phyloP scores from a whole-genome alignment of 371 early-diverging fungal species.

The Lichtheimia ornata region DNA sequence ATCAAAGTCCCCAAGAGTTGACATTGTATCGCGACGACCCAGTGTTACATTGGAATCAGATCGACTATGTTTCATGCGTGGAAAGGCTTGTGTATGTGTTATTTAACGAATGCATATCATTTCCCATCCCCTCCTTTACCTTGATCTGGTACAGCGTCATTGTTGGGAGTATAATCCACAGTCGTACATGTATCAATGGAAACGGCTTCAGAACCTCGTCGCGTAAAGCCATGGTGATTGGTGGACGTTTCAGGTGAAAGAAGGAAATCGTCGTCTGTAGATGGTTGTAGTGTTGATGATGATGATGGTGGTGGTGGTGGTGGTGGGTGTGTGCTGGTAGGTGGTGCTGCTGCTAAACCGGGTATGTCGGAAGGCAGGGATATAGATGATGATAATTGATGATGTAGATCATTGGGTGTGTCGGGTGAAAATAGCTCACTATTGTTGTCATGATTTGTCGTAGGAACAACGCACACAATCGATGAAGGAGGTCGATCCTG shows the following conservation, averaged over 20 bases:
- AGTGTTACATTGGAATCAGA: conserved; percentile 15
- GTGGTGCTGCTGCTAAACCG: not conserved
- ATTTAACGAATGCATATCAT: not conserved
- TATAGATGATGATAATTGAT: not conserved
- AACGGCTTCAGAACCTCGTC: conserved; percentile 3
- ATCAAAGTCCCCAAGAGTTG: too few species aligned
- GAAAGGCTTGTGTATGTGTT: not conserved
- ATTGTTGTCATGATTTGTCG: conserved; percentile 1
- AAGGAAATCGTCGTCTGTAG: too few species aligned
- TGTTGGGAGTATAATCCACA: not conserved
- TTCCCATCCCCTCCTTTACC: not conserved
- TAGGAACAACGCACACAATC: conserved; percentile 24
- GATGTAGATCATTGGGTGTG: conserved; percentile 1
- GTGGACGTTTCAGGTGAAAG: too few species aligned
- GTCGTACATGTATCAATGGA: conserved; percentile 2
- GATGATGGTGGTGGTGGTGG: not conserved
- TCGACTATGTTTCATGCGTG: conserved; percentile 13
- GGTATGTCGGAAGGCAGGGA: not conserved
- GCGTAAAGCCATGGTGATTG: not conserved
- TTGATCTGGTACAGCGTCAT: not conserved
- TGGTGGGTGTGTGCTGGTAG: not conserved
- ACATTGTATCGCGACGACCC: conserved; percentile 13
- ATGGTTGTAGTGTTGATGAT: not conserved
- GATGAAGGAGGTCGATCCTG: conserved; percentile 43
- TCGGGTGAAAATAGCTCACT: conserved; percentile 6